These are phyloP conservation scores for Spirogloea muscicola DNA, from an alignment of 139 green algal species.

Conservation along the genomic window DNA sequence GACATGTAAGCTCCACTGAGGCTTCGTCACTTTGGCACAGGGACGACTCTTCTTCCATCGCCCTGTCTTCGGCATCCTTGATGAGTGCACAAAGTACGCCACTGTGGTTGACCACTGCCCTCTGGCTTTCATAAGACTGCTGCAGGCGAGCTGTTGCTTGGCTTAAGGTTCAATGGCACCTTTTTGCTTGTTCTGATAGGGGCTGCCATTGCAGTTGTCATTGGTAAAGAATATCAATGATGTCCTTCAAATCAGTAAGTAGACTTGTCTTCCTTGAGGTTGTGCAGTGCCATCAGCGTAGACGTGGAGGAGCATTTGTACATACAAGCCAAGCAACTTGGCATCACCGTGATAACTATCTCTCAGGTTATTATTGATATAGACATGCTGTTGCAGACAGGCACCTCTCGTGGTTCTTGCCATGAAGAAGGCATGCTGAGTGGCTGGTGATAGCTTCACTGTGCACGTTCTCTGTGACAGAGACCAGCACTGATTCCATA, in stretches of 20 bases:
- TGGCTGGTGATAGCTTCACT: not conserved
- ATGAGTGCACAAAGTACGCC: constrained; percentile 70
- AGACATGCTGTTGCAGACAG: not conserved
- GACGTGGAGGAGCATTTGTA: constrained; percentile 71
- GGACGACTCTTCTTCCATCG: constrained; percentile 71
- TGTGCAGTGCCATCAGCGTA: constrained; percentile 57
- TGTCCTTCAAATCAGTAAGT: no score
- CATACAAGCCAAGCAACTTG: constrained; percentile 45
- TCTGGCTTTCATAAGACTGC: no score
- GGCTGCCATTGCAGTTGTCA: no score
- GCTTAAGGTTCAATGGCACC: no score
- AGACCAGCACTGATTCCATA: constrained; percentile 62
- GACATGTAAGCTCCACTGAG: no score
- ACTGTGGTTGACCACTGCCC: no score
- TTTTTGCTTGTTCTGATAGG: no score
- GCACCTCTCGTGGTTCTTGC: not conserved
- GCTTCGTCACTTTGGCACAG: no score
- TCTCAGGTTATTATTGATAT: constrained; percentile 49
- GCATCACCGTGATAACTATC: constrained; percentile 60
- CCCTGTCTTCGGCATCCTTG: constrained; percentile 62
- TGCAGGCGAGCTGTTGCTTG: no score
- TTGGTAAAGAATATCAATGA: no score
- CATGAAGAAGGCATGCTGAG: not conserved
- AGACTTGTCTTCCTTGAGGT: no score
- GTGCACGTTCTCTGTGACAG: constrained; percentile 28